Evolutionary conservation across 2,329 filamentous ascomycete species (phyloP).

Genomic region (Elsinoe fawcettii): DNA sequence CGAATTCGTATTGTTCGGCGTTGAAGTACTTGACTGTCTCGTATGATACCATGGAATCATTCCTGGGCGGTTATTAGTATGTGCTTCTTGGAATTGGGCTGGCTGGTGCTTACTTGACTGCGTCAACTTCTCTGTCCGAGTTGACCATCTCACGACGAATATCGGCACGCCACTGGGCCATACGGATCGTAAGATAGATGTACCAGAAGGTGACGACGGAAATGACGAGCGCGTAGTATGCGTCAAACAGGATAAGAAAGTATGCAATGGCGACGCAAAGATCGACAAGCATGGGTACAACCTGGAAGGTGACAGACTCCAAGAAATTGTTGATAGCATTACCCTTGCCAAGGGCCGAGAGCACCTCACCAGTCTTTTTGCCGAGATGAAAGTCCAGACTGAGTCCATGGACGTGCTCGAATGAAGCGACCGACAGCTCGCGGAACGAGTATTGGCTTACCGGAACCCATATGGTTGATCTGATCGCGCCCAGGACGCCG

Average conservation of each 20-base stretch:
- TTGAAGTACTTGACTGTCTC: slow-evolving; percentile 67
- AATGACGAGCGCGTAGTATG: slow-evolving; percentile 83
- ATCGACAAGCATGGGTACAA: slow-evolving; percentile 90
- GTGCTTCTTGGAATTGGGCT: neutral
- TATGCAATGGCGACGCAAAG: slow-evolving; percentile 76
- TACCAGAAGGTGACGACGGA: slow-evolving; percentile 91
- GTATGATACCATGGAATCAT: slow-evolving; percentile 98
- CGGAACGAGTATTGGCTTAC: slow-evolving; percentile 96
- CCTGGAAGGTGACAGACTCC: slow-evolving; percentile 92
- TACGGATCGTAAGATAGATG: slow-evolving; percentile 89
- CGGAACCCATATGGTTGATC: slow-evolving; percentile 87
- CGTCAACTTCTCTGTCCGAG: slow-evolving; percentile 87
- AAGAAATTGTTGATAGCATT: slow-evolving; percentile 94
- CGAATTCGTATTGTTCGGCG: slow-evolving; percentile 52
- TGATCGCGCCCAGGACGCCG: slow-evolving; percentile 72
- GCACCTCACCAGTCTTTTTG: slow-evolving; percentile 91
- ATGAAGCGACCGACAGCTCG: slow-evolving; percentile 86
- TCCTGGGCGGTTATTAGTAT: slow-evolving; percentile 41
- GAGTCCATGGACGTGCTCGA: slow-evolving; percentile 92
- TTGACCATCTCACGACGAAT: slow-evolving; percentile 92
- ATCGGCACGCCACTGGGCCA: slow-evolving; percentile 88
- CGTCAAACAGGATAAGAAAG: slow-evolving; percentile 71
- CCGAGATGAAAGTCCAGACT: slow-evolving; percentile 94
- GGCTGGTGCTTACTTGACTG: slow-evolving; percentile 62
- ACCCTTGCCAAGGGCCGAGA: slow-evolving; percentile 93